These are phyloP conservation scores for Lathyrus sativus DNA, from an alignment of 306 rosid genomes.

Conservation along the genomic window DNA sequence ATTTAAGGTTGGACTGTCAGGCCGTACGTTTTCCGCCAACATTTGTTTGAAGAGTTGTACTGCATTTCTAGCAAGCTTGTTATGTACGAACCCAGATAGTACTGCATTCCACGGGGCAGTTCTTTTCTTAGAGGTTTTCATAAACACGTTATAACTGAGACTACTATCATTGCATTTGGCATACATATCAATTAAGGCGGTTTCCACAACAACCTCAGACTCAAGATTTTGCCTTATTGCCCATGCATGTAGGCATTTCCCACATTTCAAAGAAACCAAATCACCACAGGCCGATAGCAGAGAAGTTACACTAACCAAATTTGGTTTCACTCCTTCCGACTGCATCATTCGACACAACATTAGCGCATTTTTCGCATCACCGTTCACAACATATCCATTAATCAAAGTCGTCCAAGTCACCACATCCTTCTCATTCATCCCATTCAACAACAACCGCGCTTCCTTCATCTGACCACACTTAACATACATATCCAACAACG, in stretches of 20 bases:
- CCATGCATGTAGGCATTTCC: conserved; percentile 77
- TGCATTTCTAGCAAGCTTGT: conserved; percentile 67
- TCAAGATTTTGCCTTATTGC: conserved; percentile 67
- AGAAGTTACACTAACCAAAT: conserved; percentile 63
- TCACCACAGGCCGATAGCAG: conserved; percentile 72
- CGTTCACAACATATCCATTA: conserved; percentile 67
- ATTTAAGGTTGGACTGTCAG: conserved; percentile 64
- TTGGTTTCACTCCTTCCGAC: conserved; percentile 65
- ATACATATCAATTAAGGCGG: conserved; percentile 82
- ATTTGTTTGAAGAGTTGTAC: conserved; percentile 65
- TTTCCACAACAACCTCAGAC: conserved; percentile 72
- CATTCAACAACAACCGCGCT: conserved; percentile 48
- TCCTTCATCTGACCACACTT: conserved; percentile 73
- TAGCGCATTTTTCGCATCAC: conserved; percentile 66
- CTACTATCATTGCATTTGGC: conserved; percentile 52
- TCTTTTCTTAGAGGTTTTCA: conserved; percentile 59
- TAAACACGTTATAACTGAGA: conserved; percentile 59
- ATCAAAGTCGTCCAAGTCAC: conserved; percentile 89
- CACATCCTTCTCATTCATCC: conserved; percentile 64
- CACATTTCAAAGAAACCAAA: conserved; percentile 52
- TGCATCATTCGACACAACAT: conserved; percentile 66
- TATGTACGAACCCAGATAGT: conserved; percentile 66
- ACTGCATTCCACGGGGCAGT: conserved; percentile 82
- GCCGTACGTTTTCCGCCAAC: conserved; percentile 57
- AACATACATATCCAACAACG: conserved; percentile 79